Conservation (phyloP, 1,284 basidiomycete genomes). For the Hypsizygus ulmarius region DNA sequence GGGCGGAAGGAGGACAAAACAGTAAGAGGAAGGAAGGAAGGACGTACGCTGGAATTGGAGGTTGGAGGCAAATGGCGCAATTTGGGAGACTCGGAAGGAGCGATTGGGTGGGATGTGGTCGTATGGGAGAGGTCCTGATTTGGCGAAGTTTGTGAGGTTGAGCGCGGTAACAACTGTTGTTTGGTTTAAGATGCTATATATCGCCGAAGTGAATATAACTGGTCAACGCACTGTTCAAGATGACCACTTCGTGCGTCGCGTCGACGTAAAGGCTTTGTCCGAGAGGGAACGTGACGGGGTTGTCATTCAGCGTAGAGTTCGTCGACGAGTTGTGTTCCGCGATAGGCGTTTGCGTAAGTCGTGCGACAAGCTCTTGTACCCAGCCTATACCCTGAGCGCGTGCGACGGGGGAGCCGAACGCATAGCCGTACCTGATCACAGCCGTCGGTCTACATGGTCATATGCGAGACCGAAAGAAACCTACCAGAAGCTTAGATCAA, state of each 20-base stretch:
- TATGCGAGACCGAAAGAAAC: constrained; percentile 2
- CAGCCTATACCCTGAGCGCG: constrained; percentile 84
- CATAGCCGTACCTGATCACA: constrained; percentile 65
- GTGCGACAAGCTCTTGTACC: constrained; percentile 77
- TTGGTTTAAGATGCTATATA: not conserved
- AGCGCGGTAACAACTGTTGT: constrained; percentile 65
- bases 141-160: constrained; percentile 70
- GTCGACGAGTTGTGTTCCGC: constrained; percentile 69
- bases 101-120: constrained; percentile 65
- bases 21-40: constrained; percentile 6
- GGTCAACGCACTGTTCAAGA: constrained; percentile 62
- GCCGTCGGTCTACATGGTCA: constrained; percentile 10
- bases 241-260: constrained; percentile 83
- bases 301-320: constrained; percentile 75
- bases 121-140: constrained; percentile 65
- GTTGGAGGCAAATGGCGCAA: constrained; percentile 79
- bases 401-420: constrained; percentile 76
- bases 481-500: constrained; percentile 55
- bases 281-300: constrained; percentile 75
- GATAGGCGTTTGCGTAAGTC: constrained; percentile 76
- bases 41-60: constrained; percentile 70
- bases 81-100: constrained; percentile 61
- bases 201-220: not conserved
- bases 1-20: not conserved
- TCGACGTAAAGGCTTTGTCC: constrained; percentile 82